Evolutionary conservation across 2,329 filamentous ascomycete genomes (phyloP), one percentile per base, ranked within the genome.

Genomic region (Endoconidiophora laricicola): DNA sequence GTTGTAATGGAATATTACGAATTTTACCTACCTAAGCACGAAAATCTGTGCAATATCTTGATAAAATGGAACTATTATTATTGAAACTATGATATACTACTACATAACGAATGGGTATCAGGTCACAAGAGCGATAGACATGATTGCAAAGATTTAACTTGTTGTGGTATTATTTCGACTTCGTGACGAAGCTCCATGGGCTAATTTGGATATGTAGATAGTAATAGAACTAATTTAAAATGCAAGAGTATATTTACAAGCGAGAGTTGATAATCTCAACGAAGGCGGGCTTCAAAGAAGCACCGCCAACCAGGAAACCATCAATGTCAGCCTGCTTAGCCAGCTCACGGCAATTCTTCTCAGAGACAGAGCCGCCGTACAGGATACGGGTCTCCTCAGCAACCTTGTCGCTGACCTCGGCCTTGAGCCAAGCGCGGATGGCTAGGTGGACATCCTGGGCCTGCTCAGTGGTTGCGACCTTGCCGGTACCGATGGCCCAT

Each of bases 331-430:
- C 66, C 78, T 96, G 79, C 74, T 87, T 90, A 65, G 83, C 79
- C 60, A 98, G 77, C 57, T 96, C 90, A 63, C 74, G 78, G 76
- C 86, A 93, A 79, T 98, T 98, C 83, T 95, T 95, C 76, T 94
- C 91, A 65, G 76, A 93, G 61, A 98, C 91, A 61, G 83, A 91
- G 63, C 91, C 91, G 58, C 91, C 91, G 69, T 98, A 98, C 64
- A 98, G 81, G 65, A 98, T 86, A 60, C 91, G 79, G 55, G 88
- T 94, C 70, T 83, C 79, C 56, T 94, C 86, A 44, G 87, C 79
- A 52, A 83, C 85, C 64, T 74, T 69, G 55, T 83, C 74, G 62
- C 77, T 70, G 56, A 93, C 85, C 59, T 88, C 76, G 61, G 79
- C 76, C 62, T 80, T 78, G 63, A 98, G 75, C 86, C 88, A 96